Evolutionary conservation across 2,329 filamentous ascomycete species (phyloP), one percentile per base, ranked within the genome.

Genomic region (Boeremia exigua): DNA sequence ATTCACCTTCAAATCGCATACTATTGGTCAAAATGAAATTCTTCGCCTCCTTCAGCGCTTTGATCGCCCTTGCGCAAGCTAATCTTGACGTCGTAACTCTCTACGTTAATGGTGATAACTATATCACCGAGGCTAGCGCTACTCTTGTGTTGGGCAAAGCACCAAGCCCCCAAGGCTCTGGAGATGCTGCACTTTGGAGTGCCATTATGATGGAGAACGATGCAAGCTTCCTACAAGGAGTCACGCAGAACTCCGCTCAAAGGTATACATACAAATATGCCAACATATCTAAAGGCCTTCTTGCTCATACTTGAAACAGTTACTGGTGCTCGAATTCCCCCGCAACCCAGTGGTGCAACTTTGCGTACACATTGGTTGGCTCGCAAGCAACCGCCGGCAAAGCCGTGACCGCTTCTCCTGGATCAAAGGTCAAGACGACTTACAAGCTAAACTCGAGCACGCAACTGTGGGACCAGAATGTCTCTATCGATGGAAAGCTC

Each of bases 281-380:
- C n/a, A n/a, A n/a, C n/a, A n/a, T n/a, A n/a, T n/a, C n/a, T n/a
- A n/a, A n/a, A n/a, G n/a, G n/a, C n/a, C n/a, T n/a, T n/a, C n/a
- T n/a, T n/a, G n/a, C n/a, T n/a, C n/a, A n/a, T n/a, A n/a, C n/a
- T n/a, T n/a, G n/a, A n/a, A n/a, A n/a, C n/a, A n/a, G n/a, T n/a
- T n/a, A n/a, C n/a, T n/a, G n/a, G n/a, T n/a, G n/a, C n/a, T n/a
- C n/a, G n/a, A n/a, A n/a, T n/a, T n/a, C n/a, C n/a, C n/a, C n/a
- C n/a, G n/a, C n/a, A n/a, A n/a, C n/a, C n/a, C n/a, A 62, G 23
- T 67, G 65, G 65, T 67, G 61, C 44, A 67, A 63, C 40, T 66
- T 66, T 27, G 65, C 65, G 27, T 67, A 66, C 37, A 58, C 53
- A 2, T 48, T 67, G 6, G 48, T 50, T 2, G 65, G 59, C 23